These are phyloP conservation scores for Sarocladium oryzae DNA, from an alignment of 2,329 filamentous ascomycete species.

Conservation along the genomic window DNA sequence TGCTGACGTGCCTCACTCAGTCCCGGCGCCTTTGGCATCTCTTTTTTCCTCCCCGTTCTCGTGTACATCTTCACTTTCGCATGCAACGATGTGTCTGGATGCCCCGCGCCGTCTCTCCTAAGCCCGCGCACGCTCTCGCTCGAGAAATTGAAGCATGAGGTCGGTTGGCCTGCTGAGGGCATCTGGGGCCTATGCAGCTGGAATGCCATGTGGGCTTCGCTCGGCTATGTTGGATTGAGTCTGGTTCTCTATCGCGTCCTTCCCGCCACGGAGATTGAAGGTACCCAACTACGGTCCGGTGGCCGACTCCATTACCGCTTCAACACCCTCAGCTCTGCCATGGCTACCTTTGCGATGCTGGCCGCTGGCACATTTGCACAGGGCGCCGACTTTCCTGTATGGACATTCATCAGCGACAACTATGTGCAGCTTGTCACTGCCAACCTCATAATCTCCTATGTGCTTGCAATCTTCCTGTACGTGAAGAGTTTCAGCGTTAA, in stretches of 20 bases:
- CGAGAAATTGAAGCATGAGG: constrained; percentile 67
- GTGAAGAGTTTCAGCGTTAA: constrained; percentile 75
- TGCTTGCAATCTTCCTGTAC: constrained; percentile 73
- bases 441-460: constrained; percentile 71
- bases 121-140: constrained; percentile 65
- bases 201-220: constrained; percentile 59
- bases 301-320: constrained; percentile 77
- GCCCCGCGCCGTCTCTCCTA: constrained; percentile 76
- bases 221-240: constrained; percentile 74
- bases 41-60: constrained; percentile 71
- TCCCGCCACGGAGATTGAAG: constrained; percentile 66
- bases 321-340: constrained; percentile 69
- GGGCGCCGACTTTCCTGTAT: constrained; percentile 77
- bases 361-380: constrained; percentile 69
- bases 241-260: constrained; percentile 69
- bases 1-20: constrained; percentile 36
- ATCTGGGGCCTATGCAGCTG: constrained; percentile 63
- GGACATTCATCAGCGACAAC: constrained; percentile 90
- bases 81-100: constrained; percentile 90
- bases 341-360: constrained; percentile 64
- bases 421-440: constrained; percentile 79
- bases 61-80: constrained; percentile 75
- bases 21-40: constrained; percentile 68
- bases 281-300: constrained; percentile 62
- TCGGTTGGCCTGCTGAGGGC: constrained; percentile 73